Evolutionary conservation across 768 basidiomycete genomes (phyloP).

Genomic region (Suillus occidentalis): DNA sequence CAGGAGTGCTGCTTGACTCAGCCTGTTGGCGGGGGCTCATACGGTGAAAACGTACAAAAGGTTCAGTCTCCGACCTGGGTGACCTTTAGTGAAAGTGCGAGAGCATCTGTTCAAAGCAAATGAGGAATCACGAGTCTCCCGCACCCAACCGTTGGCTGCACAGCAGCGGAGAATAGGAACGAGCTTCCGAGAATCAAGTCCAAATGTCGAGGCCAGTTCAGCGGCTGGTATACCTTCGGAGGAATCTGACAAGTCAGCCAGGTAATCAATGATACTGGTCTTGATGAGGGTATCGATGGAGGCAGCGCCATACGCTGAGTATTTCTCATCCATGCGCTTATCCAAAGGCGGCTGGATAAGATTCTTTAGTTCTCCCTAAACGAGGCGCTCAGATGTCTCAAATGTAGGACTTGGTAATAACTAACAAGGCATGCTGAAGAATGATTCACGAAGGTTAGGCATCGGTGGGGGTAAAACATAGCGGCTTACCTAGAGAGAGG

Average conservation of each 20-base stretch:
- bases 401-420: no score
- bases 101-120: conserved; percentile 21
- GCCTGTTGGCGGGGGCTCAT: neutral
- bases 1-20: conserved; percentile 10
- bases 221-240: conserved; percentile 13
- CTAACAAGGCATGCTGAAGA: no score
- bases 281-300: conserved; percentile 18
- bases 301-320: conserved; percentile 2
- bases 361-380: no score
- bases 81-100: conserved; percentile 14
- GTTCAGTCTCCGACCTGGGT: conserved; percentile 14
- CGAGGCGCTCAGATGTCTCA: no score
- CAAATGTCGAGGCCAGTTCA: conserved; percentile 13
- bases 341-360: no score
- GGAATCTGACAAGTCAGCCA: conserved; percentile 8
- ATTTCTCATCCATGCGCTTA: no score
- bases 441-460: no score
- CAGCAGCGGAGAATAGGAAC: conserved; percentile 17
- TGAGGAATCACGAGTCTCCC: conserved; percentile 16
- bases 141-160: conserved; percentile 18
- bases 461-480: no score
- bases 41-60: conserved; percentile 10
- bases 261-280: conserved; percentile 16
- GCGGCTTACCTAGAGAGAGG: no score
- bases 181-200: conserved; percentile 17